Evolutionary conservation across 2,329 filamentous ascomycete species (phyloP).

Genomic region (Cordyceps cateniannulata): DNA sequence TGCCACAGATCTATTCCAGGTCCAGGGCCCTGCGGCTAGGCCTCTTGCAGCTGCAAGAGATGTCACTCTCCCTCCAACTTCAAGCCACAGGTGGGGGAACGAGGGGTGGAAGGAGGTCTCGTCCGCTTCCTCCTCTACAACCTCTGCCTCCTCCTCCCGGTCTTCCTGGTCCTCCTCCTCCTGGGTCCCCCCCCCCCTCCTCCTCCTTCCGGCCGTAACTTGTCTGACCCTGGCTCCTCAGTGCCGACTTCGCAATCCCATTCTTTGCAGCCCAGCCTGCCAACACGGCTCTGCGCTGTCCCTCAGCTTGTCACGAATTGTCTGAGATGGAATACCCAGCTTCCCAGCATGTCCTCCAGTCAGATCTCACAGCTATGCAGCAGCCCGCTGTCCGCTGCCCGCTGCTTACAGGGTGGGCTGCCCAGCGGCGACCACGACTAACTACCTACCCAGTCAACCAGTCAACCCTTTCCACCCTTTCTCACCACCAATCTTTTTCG

Average conservation of each 20-base stretch:
- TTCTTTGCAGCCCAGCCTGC: not conserved
- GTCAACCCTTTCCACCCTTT: not conserved
- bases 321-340: conserved; percentile 23
- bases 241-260: not conserved
- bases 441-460: not conserved
- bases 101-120: not conserved
- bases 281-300: not conserved
- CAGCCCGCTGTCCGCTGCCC: not conserved
- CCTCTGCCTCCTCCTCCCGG: no score
- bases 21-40: not conserved
- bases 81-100: not conserved
- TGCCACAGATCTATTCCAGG: conserved; percentile 30
- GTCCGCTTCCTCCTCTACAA: no score
- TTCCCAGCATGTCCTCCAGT: conserved; percentile 17
- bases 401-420: not conserved
- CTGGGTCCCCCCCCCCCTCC: not conserved
- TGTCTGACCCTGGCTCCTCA: not conserved
- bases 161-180: no score
- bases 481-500: not conserved
- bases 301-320: conserved; percentile 12
- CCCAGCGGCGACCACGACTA: not conserved
- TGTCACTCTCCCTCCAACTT: conserved; percentile 1
- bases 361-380: conserved; percentile 24
- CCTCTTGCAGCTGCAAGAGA: conserved; percentile 1
- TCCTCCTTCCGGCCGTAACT: not conserved